Evolutionary conservation across 1,139 yeast genomes (phyloP).

Genomic region (Arxiozyma slooffiae): DNA sequence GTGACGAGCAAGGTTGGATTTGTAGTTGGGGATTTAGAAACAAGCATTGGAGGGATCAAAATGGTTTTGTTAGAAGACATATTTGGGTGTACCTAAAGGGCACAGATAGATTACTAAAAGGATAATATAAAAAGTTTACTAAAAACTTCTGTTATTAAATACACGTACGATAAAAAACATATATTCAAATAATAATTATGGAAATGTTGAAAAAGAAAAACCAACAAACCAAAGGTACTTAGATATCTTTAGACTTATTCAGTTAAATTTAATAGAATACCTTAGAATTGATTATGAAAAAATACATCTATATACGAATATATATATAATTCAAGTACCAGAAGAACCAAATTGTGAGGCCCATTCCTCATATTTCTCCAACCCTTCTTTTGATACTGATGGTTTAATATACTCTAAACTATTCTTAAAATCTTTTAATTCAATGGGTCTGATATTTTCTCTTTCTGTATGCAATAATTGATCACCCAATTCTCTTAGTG

Average conservation of each 20-base stretch:
- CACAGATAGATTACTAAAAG: background rate
- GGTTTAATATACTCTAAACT: constrained; percentile 83
- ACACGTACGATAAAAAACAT: too few relatives aligned
- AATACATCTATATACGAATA: too few relatives aligned
- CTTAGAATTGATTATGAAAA: too few relatives aligned
- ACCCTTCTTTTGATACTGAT: constrained; percentile 79
- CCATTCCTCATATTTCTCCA: constrained; percentile 79
- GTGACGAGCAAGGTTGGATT: constrained; percentile 67
- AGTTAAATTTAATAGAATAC: too few relatives aligned
- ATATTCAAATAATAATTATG: too few relatives aligned
- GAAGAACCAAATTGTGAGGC: constrained; percentile 82
- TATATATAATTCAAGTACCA: constrained; percentile 46
- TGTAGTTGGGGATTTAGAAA: constrained; percentile 45
- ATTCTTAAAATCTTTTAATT: constrained; percentile 60
- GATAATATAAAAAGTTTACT: background rate
- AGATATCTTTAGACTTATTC: too few relatives aligned
- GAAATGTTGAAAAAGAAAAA: background rate
- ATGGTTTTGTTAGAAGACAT: constrained; percentile 47
- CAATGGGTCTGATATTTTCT: constrained; percentile 75
- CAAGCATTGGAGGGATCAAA: constrained; percentile 50
- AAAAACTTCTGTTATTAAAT: too few relatives aligned
- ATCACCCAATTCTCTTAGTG: constrained; percentile 83
- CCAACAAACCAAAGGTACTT: background rate
- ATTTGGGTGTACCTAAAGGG: constrained; percentile 44
- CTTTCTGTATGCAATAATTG: constrained; percentile 74